Evolutionary conservation across 2,329 filamentous ascomycete species (phyloP), one percentile per base, ranked within the genome.

Genomic region (Monilinia aucupariae): DNA sequence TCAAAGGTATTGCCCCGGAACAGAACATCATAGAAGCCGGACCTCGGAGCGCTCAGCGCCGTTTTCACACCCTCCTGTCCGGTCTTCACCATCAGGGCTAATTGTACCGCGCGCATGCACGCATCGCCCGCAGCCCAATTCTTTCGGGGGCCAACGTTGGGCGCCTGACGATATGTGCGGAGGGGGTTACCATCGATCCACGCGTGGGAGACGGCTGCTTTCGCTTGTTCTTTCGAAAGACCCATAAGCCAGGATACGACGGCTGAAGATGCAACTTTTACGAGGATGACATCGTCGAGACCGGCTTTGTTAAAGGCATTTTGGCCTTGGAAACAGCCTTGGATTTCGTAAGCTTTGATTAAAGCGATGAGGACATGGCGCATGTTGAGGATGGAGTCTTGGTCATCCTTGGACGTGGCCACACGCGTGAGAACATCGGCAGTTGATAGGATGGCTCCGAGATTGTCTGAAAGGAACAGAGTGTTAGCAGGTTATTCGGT

Each of bases 281-380:
- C 76, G 7, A 78, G 72, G 8, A 79, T 73, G 0, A 72, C 71
- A 64, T 79, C 76, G 64, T 79, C 77, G 1, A 79, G 66, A 0
- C 77, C 77, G n/a, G 70, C 63, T 2, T 62, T 56, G 63, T 79
- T 78, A 66, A 78, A 78, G 6, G 75, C 66, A 45, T 78, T 77
- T 1, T 60, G 34, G 27, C 72, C 66, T 45, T 76, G 75, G 43
- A 76, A 73, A 58, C 66, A 69, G 22, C 77, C 77, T 61, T 79
- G 77, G 61, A 78, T 76, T 64, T 78, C 77, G 60, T 78, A 78
- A 1, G 76, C 73, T 64, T 78, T 78, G 64, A 77, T 75, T 47
- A 75, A 41, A 3, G 73, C 74, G 4, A 61, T 63, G 9, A 77
- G 67, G 2, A 78, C 54, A 2, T 69, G 71, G 4, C 68, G 63